A percentile compares a stretch with the other conserved stretches of the same genome.
phyloP scores from a whole-genome alignment of 1,139 yeast species.

The Kodamaea plutei region DNA sequence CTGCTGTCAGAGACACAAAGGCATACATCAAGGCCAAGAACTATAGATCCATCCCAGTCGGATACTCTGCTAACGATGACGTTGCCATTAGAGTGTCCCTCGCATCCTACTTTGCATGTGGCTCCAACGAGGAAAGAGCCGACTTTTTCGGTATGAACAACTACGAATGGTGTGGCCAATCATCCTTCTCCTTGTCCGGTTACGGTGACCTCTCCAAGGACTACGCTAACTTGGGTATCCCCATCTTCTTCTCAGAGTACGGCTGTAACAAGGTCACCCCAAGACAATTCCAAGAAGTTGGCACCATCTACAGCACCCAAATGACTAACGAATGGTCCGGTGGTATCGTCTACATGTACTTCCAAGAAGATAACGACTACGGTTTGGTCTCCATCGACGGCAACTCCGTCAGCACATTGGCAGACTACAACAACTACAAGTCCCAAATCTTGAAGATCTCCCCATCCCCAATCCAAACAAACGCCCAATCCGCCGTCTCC shows the following conservation, averaged over 20 bases:
- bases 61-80: constrained; percentile 87
- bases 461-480: constrained; percentile 25
- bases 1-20: constrained; percentile 83
- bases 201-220: constrained; percentile 69
- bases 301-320: constrained; percentile 51
- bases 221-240: constrained; percentile 67
- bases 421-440: constrained; percentile 57
- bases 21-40: constrained; percentile 62
- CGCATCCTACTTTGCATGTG: constrained; percentile 84
- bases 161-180: constrained; percentile 93
- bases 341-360: constrained; percentile 74
- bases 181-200: constrained; percentile 64
- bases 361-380: constrained; percentile 61
- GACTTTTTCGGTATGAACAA: constrained; percentile 93
- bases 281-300: constrained; percentile 70
- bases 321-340: constrained; percentile 44
- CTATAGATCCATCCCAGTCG: constrained; percentile 76
- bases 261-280: constrained; percentile 78
- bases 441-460: constrained; percentile 39
- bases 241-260: constrained; percentile 86
- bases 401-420: constrained; percentile 37
- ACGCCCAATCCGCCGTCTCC: constrained; percentile 12
- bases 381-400: constrained; percentile 61
- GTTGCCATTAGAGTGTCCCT: constrained; percentile 62
- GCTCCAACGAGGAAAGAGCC: constrained; percentile 55